Conservation (phyloP, 2,329 filamentous ascomycete genomes). For the Aspergillus awamori region DNA sequence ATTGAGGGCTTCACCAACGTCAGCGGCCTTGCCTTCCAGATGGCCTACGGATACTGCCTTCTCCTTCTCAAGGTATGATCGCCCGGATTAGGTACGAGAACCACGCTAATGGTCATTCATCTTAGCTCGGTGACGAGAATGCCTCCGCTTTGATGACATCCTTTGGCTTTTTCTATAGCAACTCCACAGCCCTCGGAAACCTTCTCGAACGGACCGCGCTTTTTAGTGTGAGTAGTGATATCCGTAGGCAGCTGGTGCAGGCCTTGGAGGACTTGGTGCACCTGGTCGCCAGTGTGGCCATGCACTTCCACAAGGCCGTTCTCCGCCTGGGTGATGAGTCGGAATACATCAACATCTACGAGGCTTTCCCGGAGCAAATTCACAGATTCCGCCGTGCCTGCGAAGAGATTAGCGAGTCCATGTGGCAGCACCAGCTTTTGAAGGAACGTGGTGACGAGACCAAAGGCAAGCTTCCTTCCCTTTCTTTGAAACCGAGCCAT, state of each 20-base stretch:
- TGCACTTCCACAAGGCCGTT: conserved; percentile 40
- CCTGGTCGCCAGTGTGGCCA: conserved; percentile 35
- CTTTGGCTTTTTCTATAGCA: conserved; percentile 57
- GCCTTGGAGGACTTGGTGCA: conserved; percentile 43
- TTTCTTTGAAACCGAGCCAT: not conserved
- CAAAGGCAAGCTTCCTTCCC: conserved; percentile 25
- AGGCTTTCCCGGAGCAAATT: conserved; percentile 41
- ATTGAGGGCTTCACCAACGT: conserved; percentile 43
- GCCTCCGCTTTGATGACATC: conserved; percentile 52
- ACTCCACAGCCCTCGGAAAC: conserved; percentile 45
- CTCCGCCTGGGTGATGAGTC: conserved; percentile 15
- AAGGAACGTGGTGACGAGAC: conserved; percentile 36
- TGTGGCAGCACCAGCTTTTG: conserved; percentile 45
- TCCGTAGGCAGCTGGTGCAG: conserved; percentile 50
- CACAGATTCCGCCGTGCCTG: conserved; percentile 40
- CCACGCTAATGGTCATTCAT: not conserved
- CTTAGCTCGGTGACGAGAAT: conserved; percentile 53
- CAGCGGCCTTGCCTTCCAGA: conserved; percentile 47
- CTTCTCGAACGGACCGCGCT: conserved; percentile 53
- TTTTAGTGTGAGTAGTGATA: conserved; percentile 50
- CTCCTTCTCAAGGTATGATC: conserved; percentile 52
- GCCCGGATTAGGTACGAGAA: not conserved
- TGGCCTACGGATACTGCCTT: conserved; percentile 54
- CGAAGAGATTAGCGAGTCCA: conserved; percentile 39
- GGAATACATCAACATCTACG: conserved; percentile 41